These are phyloP conservation scores for Draba incana DNA, from an alignment of 345 rosid species.

Conservation along the genomic window DNA sequence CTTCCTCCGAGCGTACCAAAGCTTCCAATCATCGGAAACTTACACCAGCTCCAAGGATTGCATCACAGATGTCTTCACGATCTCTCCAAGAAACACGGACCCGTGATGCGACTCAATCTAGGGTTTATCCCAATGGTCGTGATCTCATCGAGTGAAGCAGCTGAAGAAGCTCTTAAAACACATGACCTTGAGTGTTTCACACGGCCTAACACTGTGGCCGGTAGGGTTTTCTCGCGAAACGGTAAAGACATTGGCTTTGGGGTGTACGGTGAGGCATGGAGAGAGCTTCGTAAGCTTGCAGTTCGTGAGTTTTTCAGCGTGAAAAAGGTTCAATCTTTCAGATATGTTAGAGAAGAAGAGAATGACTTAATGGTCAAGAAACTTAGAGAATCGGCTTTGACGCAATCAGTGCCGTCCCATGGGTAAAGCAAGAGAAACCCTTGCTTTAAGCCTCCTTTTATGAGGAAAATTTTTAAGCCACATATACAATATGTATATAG, in stretches of 20 bases:
- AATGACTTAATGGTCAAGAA: conserved; percentile 32
- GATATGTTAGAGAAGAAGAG: conserved; percentile 38
- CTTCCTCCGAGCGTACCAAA: conserved; percentile 34
- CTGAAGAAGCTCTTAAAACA: conserved; percentile 37
- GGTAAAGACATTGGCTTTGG: conserved; percentile 28
- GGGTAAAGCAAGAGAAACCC: too few relatives aligned
- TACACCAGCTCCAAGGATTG: conserved; percentile 31
- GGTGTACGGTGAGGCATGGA: conserved; percentile 38
- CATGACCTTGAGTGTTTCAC: conserved; percentile 47
- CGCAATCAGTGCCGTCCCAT: too few relatives aligned
- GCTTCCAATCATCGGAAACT: conserved; percentile 35
- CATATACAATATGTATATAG: too few relatives aligned
- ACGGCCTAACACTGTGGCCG: conserved; percentile 13
- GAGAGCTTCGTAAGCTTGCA: conserved; percentile 40
- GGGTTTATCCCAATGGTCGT: conserved; percentile 35
- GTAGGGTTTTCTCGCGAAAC: conserved; percentile 11
- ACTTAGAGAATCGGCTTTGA: conserved; percentile 27
- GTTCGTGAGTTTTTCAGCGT: conserved; percentile 17
- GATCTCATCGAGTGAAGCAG: conserved; percentile 40
- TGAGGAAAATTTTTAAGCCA: too few relatives aligned
- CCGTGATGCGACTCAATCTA: conserved; percentile 36
- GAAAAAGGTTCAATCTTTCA: conserved; percentile 31
- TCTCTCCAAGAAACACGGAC: conserved; percentile 41
- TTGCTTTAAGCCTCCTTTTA: too few relatives aligned
- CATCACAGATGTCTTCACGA: conserved; percentile 34